phyloP scores from a whole-genome alignment of 257 asterid species.

The Ophiorrhiza pumila region DNA sequence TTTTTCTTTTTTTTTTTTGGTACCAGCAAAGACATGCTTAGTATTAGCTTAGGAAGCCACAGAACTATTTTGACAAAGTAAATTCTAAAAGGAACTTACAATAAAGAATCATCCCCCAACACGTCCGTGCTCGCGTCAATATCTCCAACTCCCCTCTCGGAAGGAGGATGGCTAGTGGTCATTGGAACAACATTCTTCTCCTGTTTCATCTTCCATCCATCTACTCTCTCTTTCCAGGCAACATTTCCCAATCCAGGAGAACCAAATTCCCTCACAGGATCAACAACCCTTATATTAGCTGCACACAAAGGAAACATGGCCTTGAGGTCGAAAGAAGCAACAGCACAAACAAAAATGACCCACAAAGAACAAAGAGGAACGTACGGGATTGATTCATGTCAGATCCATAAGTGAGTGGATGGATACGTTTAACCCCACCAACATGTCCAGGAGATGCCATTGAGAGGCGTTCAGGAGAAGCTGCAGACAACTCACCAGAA shows the following conservation, averaged over 20 bases:
- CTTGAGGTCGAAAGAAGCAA: constrained; percentile 16
- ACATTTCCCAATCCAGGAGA: constrained; percentile 94
- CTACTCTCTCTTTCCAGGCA: constrained; percentile 99
- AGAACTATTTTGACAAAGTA: constrained; percentile 6
- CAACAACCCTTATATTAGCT: constrained; percentile 82
- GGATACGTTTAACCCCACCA: constrained; percentile 63
- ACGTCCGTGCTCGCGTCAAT: constrained; percentile 88
- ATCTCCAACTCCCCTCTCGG: constrained; percentile 88
- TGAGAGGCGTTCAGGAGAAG: constrained; percentile 95
- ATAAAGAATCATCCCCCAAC: constrained; percentile 76
- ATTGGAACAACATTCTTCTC: constrained; percentile 77
- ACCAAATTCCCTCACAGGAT: constrained; percentile 88
- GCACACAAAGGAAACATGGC: constrained; percentile 27
- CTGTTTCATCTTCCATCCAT: constrained; percentile 99
- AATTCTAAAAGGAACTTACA: constrained; percentile 52
- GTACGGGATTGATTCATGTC: constrained; percentile 34
- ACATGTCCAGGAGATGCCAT: constrained; percentile 94
- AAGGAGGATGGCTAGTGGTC: constrained; percentile 85
- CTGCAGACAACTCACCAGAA: constrained; percentile 96
- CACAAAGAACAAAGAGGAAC: constrained; percentile 16
- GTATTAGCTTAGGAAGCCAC: not conserved
- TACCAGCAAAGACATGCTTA: not conserved
- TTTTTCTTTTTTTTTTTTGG: no score
- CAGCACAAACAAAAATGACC: not conserved
- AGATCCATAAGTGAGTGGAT: constrained; percentile 37